A percentile compares a stretch with the other conserved stretches of the same genome.
phyloP scores from a whole-genome alignment of 495 filamentous ascomycete genomes.

The Aspergillus nanangensis region DNA sequence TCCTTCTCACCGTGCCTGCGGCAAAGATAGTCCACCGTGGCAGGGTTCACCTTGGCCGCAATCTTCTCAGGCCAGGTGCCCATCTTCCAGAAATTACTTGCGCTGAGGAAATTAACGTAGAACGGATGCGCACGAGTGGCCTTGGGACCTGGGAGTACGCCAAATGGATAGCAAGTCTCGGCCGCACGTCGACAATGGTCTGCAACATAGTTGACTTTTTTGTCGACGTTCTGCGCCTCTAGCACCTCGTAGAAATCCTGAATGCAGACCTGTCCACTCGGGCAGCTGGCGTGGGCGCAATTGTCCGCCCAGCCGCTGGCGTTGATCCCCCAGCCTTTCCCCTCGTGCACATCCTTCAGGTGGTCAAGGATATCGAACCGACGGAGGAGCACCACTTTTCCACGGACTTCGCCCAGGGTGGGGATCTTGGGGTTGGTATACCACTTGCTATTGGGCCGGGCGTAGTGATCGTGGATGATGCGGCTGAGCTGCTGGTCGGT shows the following conservation, averaged over 20 bases:
- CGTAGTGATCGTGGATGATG: constrained; percentile 68
- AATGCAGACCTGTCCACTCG: constrained; percentile 72
- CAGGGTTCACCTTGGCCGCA: constrained; percentile 89
- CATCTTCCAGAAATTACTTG: constrained; percentile 87
- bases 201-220: constrained; percentile 70
- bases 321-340: constrained; percentile 75
- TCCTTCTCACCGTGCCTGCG: constrained; percentile 52
- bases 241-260: constrained; percentile 95
- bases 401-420: constrained; percentile 72
- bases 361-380: constrained; percentile 67
- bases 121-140: constrained; percentile 55
- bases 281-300: constrained; percentile 66
- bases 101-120: constrained; percentile 87
- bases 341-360: constrained; percentile 54
- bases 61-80: constrained; percentile 93
- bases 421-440: constrained; percentile 77
- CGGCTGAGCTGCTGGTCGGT: constrained; percentile 76
- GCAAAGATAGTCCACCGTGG: constrained; percentile 75
- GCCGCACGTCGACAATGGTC: constrained; percentile 74
- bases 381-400: constrained; percentile 80
- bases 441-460: constrained; percentile 61
- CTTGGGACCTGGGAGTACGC: constrained; percentile 23
- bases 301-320: constrained; percentile 86
- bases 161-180: constrained; percentile 37
- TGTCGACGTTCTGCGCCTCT: constrained; percentile 66